These are phyloP conservation scores for Noccaea bulbosa DNA, from an alignment of 345 rosid genomes.

Conservation along the genomic window DNA sequence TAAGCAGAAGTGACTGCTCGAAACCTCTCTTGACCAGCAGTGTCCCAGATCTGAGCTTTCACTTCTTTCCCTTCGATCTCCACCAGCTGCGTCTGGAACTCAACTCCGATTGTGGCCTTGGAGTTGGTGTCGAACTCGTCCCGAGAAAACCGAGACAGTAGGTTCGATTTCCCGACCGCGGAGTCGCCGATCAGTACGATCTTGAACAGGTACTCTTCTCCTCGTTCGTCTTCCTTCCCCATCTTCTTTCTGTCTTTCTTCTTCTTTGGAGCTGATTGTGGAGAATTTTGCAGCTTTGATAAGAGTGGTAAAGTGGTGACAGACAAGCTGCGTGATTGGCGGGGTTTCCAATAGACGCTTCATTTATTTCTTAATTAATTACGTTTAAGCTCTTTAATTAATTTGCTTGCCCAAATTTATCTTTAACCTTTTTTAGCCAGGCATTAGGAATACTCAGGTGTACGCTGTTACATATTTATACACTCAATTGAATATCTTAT, in stretches of 20 bases:
- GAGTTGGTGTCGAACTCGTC: constrained; percentile 89
- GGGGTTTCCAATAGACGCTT: constrained; percentile 35
- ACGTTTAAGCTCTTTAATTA: constrained; percentile 1
- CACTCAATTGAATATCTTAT: neutral
- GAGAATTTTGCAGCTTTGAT: constrained; percentile 19
- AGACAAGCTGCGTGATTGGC: constrained; percentile 62
- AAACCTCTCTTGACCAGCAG: constrained; percentile 97
- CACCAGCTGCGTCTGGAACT: constrained; percentile 81
- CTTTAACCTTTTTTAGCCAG: neutral
- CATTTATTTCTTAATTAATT: constrained; percentile 10
- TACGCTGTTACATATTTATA: too few relatives aligned
- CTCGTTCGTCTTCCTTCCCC: constrained; percentile 57
- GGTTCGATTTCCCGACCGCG: constrained; percentile 91
- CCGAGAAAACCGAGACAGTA: constrained; percentile 74
- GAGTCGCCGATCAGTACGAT: constrained; percentile 93
- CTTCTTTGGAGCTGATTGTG: neutral
- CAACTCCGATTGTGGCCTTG: constrained; percentile 93
- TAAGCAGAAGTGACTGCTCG: constrained; percentile 96
- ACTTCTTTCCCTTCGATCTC: constrained; percentile 91
- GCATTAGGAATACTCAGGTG: neutral
- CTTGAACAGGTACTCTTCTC: constrained; percentile 86
- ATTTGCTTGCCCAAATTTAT: neutral
- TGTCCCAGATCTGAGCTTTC: constrained; percentile 98
- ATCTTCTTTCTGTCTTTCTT: constrained; percentile 42
- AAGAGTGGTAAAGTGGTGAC: constrained; percentile 41